phyloP scores from a whole-genome alignment of 768 basidiomycete species.

The Favolaschia claudopus region DNA sequence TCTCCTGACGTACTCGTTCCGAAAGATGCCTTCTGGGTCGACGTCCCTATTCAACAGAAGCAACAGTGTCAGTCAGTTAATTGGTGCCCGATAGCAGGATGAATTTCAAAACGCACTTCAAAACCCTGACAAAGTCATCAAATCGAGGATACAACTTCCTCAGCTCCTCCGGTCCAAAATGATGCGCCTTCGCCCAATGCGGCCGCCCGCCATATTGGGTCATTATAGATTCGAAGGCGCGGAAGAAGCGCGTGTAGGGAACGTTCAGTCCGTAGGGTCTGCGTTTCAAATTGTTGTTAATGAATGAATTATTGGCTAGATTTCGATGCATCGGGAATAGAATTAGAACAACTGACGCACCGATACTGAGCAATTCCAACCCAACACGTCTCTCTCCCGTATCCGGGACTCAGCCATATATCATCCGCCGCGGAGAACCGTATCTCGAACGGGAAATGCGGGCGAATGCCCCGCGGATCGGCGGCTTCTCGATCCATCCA shows the following conservation, averaged over 20 bases:
- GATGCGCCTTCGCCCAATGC: slow-evolving; percentile 94
- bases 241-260: slow-evolving; percentile 82
- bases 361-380: slow-evolving; percentile 97
- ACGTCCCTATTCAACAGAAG: too few species aligned
- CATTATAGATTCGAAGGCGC: slow-evolving; percentile 76
- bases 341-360: slow-evolving; percentile 59
- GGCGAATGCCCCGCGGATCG: slow-evolving; percentile 77
- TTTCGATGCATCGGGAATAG: not conserved
- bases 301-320: slow-evolving; percentile 1
- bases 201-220: slow-evolving; percentile 79
- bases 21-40: slow-evolving; percentile 81
- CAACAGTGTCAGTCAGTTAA: too few species aligned
- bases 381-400: slow-evolving; percentile 82
- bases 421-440: slow-evolving; percentile 89
- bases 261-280: slow-evolving; percentile 89
- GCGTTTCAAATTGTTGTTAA: not conserved
- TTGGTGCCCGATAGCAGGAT: too few species aligned
- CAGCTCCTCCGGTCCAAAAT: slow-evolving; percentile 40
- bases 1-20: slow-evolving; percentile 88
- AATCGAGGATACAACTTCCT: slow-evolving; percentile 82
- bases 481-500: slow-evolving; percentile 77
- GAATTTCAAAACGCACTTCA: too few species aligned
- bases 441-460: slow-evolving; percentile 94
- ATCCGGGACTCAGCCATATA: slow-evolving; percentile 92
- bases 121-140: slow-evolving; percentile 63